Evolutionary conservation across 140 eudicot genomes (phyloP), one percentile per base, ranked within the genome.

Genomic region (Bidens hawaiensis): DNA sequence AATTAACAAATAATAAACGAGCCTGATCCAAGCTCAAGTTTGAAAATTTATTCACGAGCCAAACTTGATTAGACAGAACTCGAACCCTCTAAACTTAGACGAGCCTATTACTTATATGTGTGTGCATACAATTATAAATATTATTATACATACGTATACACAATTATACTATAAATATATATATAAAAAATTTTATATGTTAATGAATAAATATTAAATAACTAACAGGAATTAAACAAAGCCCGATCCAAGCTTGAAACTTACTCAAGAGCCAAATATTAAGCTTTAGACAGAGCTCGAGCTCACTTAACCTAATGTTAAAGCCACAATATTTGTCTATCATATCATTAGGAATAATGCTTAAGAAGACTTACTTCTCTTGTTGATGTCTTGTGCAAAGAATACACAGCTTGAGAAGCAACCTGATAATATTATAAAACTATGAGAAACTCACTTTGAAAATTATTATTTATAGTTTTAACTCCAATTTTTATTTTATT

Each of bases 371-470:
- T 81, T 77, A 85, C 95, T 74, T 83, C 96, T 85, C 99, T 82
- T 2, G 99, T 93, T 45, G 95, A 45, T 9, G 99, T 88, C 85
- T 93, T 93, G 77, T 93, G 99, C 78, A 93, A 75, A 11, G 99
- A 93, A 85, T 93, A 93, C 33, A 93, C 99, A 36, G 96, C 94
- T 78, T 64, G 70, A 46, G 99, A 93, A 60, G 99, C 95, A 69
- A 84, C 88, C 97, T 90, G 81, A 55, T 41, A 34, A n/a, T 48
- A 52, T 30, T 26, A 48, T 28, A 64, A 34, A 13, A 36, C 15
- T 36, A 11, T 36, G 43, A 11, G n/a, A 10, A 23, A 69, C 8
- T 50, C 27, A 45, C 4, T 45, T 47, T 41, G 28, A 25, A 72
- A 30, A 41, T 11, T 25, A 26, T 40, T 16, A 19, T 55, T 17